Conservation (phyloP, 768 basidiomycete genomes). For the Suillus brevipes region DNA sequence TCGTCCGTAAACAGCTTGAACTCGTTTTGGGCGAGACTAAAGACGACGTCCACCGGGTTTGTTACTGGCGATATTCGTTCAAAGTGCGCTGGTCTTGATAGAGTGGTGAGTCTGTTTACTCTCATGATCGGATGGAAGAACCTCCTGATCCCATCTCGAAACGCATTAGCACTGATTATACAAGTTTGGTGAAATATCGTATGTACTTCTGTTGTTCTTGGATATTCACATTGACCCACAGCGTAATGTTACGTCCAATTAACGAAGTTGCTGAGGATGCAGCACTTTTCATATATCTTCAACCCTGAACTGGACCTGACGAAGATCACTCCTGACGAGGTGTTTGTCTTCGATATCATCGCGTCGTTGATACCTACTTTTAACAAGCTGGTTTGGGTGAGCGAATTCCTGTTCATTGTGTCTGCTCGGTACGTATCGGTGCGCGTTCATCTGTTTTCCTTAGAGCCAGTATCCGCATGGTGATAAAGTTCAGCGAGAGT, state of each 20-base stretch:
- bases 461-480: not conserved
- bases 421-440: not conserved
- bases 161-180: constrained; percentile 38
- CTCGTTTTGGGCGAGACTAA: constrained; percentile 26
- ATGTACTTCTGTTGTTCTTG: not conserved
- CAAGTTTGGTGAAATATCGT: constrained; percentile 16
- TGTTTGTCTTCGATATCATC: constrained; percentile 19
- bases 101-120: constrained; percentile 32
- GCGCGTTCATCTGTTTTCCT: not conserved
- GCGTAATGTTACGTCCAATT: constrained; percentile 12
- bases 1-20: constrained; percentile 8
- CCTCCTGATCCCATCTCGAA: not conserved
- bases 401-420: constrained; percentile 28
- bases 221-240: not conserved
- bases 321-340: too few species aligned
- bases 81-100: constrained; percentile 33
- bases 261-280: constrained; percentile 21
- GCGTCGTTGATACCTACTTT: constrained; percentile 16
- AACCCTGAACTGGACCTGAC: constrained; percentile 12
- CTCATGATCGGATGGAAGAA: not conserved
- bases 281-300: constrained; percentile 13
- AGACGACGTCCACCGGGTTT: constrained; percentile 22
- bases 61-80: constrained; percentile 38
- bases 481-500: not conserved
- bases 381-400: constrained; percentile 25